A percentile compares a stretch with the other conserved stretches of the same genome.
Evolutionary conservation across 2,329 filamentous ascomycete species (phyloP).

Genomic region (Aspergillus novoparasiticus): DNA sequence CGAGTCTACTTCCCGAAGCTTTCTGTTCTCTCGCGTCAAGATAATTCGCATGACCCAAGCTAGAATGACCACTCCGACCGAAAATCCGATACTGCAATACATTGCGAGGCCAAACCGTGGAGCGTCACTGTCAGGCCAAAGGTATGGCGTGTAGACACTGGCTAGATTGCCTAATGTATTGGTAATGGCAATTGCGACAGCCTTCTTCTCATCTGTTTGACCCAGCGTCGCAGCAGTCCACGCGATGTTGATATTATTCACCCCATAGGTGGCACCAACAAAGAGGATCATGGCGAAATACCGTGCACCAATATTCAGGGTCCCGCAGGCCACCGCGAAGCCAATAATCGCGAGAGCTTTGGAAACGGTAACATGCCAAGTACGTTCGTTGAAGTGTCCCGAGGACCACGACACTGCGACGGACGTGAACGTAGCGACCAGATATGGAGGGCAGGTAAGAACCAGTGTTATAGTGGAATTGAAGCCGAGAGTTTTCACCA

Average conservation of each 20-base stretch:
- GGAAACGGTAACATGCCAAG: conserved; percentile 32
- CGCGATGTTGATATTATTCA: conserved; percentile 46
- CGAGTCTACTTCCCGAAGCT: conserved; percentile 14
- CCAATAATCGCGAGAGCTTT: conserved; percentile 31
- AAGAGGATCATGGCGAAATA: conserved; percentile 38
- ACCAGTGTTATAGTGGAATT: conserved; percentile 52
- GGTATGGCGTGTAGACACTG: conserved; percentile 45
- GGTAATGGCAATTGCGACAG: conserved; percentile 45
- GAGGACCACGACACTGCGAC: conserved; percentile 55
- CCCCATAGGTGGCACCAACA: conserved; percentile 33
- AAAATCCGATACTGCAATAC: conserved; percentile 20
- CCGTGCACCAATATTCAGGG: conserved; percentile 31
- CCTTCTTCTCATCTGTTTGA: conserved; percentile 48
- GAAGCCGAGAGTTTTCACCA: conserved; percentile 53
- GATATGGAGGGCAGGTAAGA: conserved; percentile 55
- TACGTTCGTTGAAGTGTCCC: conserved; percentile 43
- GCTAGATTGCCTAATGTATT: conserved; percentile 44
- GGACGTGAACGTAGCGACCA: conserved; percentile 52
- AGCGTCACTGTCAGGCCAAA: conserved; percentile 33
- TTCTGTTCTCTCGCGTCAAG: conserved; percentile 13
- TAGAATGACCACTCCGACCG: conserved; percentile 16
- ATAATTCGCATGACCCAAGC: conserved; percentile 16
- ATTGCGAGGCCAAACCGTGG: conserved; percentile 17
- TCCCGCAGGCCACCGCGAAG: conserved; percentile 33
- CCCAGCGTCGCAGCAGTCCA: conserved; percentile 47